Base-by-base conservation (phyloP, 805 yeast species). In the Huiozyma naganishii region DNA sequence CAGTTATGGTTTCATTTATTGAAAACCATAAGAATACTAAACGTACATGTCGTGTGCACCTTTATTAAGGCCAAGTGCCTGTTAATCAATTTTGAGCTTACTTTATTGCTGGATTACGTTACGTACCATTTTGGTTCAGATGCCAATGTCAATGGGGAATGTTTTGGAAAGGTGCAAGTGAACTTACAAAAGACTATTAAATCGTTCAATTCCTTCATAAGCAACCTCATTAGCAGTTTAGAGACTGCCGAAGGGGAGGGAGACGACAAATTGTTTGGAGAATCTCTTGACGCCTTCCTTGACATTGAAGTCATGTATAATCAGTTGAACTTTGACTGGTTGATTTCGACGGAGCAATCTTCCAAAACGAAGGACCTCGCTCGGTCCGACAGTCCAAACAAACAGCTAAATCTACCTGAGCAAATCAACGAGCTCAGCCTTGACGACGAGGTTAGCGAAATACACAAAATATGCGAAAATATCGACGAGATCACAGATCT, bases 291-390 rank as follows among this genome's bases (percentile, higher is more conserved):
- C 0, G 79, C 80, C 29, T 76, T 82, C 29, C 71, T 71, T 46
- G 88, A 81, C 50, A 79, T 82, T 62, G 88, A 81, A 53, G 73
- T 77, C 50, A 82, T 82, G 87, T 81, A 79, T 57, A 80, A 78
- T 39, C 72, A 77, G 0, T 69, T 74, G 62, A 65, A 71, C 42
- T 53, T 62, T 47, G 59, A 59, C 44, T 64, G 64, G 55, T 52
- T 64, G 43, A 43, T 62, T 12, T 47, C 66, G 23, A 62, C 34
- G 10, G n/a, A 10, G 10, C n/a, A 10, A n/a, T 10, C 10, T 32
- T 10, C 34, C n/a, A 32, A 32, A 6, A 12, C 8, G n/a, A 5
- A 30, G 4, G 28, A 37, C 17, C 23, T 37, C 11, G 30, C 5
- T 23, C 9, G 23, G 27, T 3, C 17, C 27, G 10, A 8, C 27